Evolutionary conservation across 2,329 filamentous ascomycete species (phyloP).

Genomic region (Herpotrichia juniperi): DNA sequence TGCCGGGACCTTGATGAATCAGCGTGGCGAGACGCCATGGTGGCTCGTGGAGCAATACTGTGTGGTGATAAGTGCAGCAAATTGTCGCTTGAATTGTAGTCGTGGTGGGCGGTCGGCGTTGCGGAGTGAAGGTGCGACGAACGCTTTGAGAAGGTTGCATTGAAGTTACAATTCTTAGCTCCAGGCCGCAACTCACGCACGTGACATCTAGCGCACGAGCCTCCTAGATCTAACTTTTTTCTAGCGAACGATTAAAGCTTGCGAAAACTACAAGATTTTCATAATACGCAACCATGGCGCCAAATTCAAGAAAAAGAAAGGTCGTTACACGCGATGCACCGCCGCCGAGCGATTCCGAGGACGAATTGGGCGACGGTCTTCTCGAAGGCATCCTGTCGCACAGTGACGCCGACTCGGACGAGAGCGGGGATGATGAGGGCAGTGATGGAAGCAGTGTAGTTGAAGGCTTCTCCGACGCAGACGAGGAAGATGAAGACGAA

Average conservation of each 20-base stretch:
- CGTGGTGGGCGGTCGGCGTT: neutral
- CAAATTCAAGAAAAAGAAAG: conserved; percentile 59
- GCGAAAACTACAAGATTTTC: conserved; percentile 9
- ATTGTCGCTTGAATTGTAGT: neutral
- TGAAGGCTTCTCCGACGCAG: conserved; percentile 38
- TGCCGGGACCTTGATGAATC: conserved; percentile 67
- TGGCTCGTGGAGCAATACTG: conserved; percentile 32
- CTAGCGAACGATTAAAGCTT: neutral
- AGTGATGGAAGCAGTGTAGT: conserved; percentile 41
- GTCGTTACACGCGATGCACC: conserved; percentile 45
- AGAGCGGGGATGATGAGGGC: conserved; percentile 27
- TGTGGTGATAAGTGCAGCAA: conserved; percentile 9
- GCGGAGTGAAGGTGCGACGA: neutral
- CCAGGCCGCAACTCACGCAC: neutral
- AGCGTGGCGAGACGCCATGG: conserved; percentile 66
- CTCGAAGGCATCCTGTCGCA: conserved; percentile 51
- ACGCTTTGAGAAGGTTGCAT: no score
- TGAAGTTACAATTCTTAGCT: conserved; percentile 1
- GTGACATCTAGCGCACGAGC: neutral
- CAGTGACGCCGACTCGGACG: conserved; percentile 48
- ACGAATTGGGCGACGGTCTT: conserved; percentile 45
- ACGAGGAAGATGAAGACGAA: conserved; percentile 40
- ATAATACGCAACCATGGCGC: conserved; percentile 29
- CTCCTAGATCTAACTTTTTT: conserved; percentile 30
- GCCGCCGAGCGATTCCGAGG: conserved; percentile 35